A percentile compares a stretch with the other conserved stretches of the same genome.
phyloP scores from a whole-genome alignment of 768 basidiomycete genomes.

The Lactifluus hygrophoroides region DNA sequence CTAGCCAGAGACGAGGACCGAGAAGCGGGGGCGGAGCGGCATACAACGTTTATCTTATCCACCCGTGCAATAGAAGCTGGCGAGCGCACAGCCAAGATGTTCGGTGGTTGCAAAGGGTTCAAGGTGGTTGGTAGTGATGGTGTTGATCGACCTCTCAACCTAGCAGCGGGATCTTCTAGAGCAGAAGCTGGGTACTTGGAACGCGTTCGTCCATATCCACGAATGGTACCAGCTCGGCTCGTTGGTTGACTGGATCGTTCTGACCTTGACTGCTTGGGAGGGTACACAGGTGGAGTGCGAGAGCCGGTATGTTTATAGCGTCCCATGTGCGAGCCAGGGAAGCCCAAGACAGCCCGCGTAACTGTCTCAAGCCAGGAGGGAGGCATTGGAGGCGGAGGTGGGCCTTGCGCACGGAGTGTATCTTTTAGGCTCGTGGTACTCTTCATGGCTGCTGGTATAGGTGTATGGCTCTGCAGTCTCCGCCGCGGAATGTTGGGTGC shows the following conservation, averaged over 20 bases:
- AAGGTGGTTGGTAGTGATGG: background rate
- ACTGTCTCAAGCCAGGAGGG: slow-evolving; percentile 64
- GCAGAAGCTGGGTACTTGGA: slow-evolving; percentile 22
- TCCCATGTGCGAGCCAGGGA: slow-evolving; percentile 38
- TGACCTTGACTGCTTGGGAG: background rate
- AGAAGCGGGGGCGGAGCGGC: slow-evolving; percentile 63
- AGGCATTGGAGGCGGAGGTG: slow-evolving; percentile 46
- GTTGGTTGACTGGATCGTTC: background rate
- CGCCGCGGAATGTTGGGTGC: slow-evolving; percentile 35
- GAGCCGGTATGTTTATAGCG: slow-evolving; percentile 25
- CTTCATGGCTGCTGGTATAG: background rate
- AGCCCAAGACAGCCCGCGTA: slow-evolving; percentile 50
- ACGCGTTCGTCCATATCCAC: slow-evolving; percentile 21
- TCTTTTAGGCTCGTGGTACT: slow-evolving; percentile 29
- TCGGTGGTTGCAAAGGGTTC: slow-evolving; percentile 14
- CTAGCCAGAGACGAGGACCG: slow-evolving; percentile 41
- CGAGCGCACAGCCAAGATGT: slow-evolving; percentile 8
- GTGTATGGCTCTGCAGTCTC: background rate
- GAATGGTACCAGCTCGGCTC: slow-evolving; percentile 14
- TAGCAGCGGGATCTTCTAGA: slow-evolving; percentile 22
- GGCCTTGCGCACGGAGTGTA: slow-evolving; percentile 28
- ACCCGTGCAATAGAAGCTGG: slow-evolving; percentile 35
- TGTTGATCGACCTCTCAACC: slow-evolving; percentile 4
- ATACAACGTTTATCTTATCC: slow-evolving; percentile 48
- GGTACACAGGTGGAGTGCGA: background rate